Base-by-base conservation (phyloP, 768 basidiomycete species). In the Porpolomopsis calyptriformis region DNA sequence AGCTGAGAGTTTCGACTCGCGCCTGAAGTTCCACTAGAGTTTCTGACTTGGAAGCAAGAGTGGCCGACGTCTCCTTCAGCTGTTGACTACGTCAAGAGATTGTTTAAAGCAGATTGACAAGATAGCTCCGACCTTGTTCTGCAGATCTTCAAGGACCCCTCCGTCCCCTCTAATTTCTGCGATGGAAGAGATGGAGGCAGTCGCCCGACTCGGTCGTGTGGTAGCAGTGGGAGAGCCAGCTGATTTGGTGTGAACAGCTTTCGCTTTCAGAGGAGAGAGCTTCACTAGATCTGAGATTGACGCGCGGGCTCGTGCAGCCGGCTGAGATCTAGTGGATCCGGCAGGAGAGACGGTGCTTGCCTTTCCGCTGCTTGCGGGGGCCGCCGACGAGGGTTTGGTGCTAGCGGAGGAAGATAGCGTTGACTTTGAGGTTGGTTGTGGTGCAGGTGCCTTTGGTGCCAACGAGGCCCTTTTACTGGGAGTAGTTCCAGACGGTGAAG, bases 101-200 rank as follows among this genome's bases (percentile, higher is more conserved):
- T 16, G 29, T 23, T n/a, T 46, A 29, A 27, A 47, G n/a, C n/a
- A 33, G 35, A 18, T 43, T 40, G 31, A 42, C 34, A 18, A 25
- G n/a, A 14, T 26, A 18, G 4, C 29, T 14, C 63, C 25, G 57
- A 76, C 85, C 73, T 84, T 77, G 40, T 58, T 65, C 58, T 80
- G 77, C 14, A 85, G 55, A 45, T 77, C 81, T 46, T 72, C 70
- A 18, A 78, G 51, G 10, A 61, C 72, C 55, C 75, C 77, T n/a
- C 62, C 66, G 52, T 79, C 78, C 50, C 79, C 80, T 50, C 73
- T 76, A 14, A 81, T 66, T 54, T 86, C 86, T 48, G 71, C 73
- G 48, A 87, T 78, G 7, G 85, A 85, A n/a, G 82, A 73, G 40
- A 87, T 78, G 11, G 85, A 87, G 20, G 70, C 65, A 31, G 75